A percentile compares a stretch with the other conserved stretches of the same genome.
phyloP scores from a whole-genome alignment of 2,329 filamentous ascomycete species.

The Fusarium irregulare region DNA sequence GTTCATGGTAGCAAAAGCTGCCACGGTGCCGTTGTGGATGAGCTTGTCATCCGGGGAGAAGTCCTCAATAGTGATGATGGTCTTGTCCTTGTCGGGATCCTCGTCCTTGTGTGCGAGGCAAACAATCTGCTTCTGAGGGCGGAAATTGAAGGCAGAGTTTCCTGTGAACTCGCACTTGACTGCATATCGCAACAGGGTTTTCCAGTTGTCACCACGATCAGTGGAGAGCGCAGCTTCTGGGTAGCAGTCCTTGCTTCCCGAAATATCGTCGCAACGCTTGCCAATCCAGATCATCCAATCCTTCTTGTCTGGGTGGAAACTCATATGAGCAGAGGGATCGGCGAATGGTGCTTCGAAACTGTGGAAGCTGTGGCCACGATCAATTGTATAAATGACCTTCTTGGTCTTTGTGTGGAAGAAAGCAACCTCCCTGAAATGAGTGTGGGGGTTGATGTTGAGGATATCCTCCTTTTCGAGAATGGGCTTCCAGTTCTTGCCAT shows the following conservation, averaged over 20 bases:
- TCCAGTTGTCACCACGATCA: constrained; percentile 85
- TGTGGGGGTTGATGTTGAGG: constrained; percentile 78
- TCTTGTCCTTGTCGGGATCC: constrained; percentile 68
- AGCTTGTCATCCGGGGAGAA: constrained; percentile 75
- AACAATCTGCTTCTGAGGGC: constrained; percentile 66
- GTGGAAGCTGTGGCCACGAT: constrained; percentile 80
- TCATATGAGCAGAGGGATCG: constrained; percentile 60
- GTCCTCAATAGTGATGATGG: constrained; percentile 81
- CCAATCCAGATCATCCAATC: constrained; percentile 96
- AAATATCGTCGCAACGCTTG: constrained; percentile 70
- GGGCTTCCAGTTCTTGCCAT: constrained; percentile 85
- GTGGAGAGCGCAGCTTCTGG: constrained; percentile 79
- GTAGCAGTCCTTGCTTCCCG: constrained; percentile 69
- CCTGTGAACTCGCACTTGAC: constrained; percentile 89
- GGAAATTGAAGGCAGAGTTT: constrained; percentile 66
- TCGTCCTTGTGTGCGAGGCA: constrained; percentile 69
- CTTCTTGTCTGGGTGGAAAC: constrained; percentile 86
- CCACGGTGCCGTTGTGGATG: constrained; percentile 68
- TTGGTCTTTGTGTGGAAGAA: constrained; percentile 81
- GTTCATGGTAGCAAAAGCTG: constrained; percentile 92
- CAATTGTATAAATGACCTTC: constrained; percentile 80
- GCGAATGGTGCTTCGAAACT: constrained; percentile 76
- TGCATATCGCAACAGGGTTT: constrained; percentile 77
- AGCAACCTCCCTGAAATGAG: constrained; percentile 83
- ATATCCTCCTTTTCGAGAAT: constrained; percentile 78